These are phyloP conservation scores for Tritrichomonas musculus DNA, from an alignment of 208 protist genomes.

Conservation along the genomic window DNA sequence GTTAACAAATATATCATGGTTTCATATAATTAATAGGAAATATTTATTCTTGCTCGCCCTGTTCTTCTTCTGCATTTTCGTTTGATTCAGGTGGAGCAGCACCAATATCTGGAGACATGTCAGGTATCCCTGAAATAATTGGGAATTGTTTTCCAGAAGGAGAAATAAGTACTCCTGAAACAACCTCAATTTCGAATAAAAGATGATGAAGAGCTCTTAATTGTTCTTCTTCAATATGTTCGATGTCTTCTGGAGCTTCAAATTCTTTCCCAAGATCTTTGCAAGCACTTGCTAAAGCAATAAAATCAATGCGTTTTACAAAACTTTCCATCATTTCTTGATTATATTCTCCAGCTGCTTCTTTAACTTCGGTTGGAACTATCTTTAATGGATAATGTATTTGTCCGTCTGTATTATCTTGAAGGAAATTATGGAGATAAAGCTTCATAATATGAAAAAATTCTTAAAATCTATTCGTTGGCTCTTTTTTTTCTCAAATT, in stretches of 20 bases:
- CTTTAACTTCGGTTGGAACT: neutral
- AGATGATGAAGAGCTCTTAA: neutral
- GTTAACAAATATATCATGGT: no score
- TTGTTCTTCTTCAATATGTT: neutral
- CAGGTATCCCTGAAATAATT: neutral
- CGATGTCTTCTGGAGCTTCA: neutral
- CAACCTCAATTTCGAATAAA: neutral
- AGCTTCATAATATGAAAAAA: neutral
- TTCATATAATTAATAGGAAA: no score
- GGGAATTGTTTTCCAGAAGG: neutral
- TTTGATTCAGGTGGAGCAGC: no score
- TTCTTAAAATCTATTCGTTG: neutral
- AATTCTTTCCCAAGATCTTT: neutral
- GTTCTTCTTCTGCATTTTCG: no score
- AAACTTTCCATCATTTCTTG: neutral
- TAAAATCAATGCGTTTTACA: neutral
- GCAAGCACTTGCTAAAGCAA: neutral
- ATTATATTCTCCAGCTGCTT: neutral
- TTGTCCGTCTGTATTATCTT: neutral
- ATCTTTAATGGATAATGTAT: slow-evolving; percentile 1
- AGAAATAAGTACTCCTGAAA: neutral
- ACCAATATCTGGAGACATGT: neutral
- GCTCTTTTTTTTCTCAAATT: neutral
- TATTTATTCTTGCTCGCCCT: no score
- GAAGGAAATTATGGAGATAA: slow-evolving; percentile 28